These are phyloP conservation scores for Linnemannia exigua DNA, from an alignment of 192 early-diverging fungal species.

Conservation along the genomic window DNA sequence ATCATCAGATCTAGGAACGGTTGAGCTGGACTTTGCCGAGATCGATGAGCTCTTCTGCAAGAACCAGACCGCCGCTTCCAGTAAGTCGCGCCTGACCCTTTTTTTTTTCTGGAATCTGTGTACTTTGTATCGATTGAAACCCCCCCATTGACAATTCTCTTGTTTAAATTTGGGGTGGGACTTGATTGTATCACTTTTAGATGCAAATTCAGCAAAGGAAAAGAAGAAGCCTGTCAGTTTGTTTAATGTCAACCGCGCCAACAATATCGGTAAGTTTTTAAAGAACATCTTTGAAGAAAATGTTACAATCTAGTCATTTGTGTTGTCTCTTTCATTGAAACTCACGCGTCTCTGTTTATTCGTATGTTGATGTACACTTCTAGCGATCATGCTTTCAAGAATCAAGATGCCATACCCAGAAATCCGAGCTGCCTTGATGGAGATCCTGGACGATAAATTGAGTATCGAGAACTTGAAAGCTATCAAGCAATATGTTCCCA, in stretches of 20 bases:
- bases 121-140: too few species aligned
- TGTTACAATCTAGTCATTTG: neutral
- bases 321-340: neutral
- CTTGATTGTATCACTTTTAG: neutral
- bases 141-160: neutral
- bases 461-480: constrained; percentile 66
- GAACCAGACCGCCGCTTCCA: constrained; percentile 24
- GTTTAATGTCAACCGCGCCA: constrained; percentile 67
- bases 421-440: constrained; percentile 66
- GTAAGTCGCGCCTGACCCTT: constrained; percentile 12
- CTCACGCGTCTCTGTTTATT: neutral
- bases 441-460: constrained; percentile 66
- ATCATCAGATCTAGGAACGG: constrained; percentile 27
- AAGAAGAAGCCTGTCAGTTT: constrained; percentile 60
- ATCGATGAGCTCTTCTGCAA: constrained; percentile 66
- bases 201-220: constrained; percentile 20
- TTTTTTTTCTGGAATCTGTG: neutral
- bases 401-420: constrained; percentile 67
- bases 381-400: constrained; percentile 69
- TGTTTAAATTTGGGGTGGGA: neutral
- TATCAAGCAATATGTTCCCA: constrained; percentile 69
- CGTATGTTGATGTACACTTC: neutral
- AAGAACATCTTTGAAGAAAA: neutral
- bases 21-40: constrained; percentile 61
- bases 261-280: constrained; percentile 64